Conservation (phyloP, 2,329 filamentous ascomycete genomes). For the Sporothrix curviconia region DNA sequence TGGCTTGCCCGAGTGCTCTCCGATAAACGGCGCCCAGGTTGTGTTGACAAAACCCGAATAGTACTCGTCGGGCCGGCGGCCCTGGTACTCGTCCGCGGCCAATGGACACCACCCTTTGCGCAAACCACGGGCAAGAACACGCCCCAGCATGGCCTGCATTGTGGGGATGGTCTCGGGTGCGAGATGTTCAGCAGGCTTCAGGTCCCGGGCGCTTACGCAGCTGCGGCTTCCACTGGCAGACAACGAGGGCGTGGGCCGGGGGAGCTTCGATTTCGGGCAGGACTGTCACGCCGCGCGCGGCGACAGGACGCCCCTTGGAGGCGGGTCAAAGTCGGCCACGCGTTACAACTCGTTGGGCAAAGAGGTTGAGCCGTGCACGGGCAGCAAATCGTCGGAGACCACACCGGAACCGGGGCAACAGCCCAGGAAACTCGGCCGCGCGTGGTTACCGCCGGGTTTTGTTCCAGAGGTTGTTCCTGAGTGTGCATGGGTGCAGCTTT, state of each 20-base stretch:
- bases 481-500: conserved; percentile 52
- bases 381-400: conserved; percentile 43
- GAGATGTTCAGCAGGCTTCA: conserved; percentile 50
- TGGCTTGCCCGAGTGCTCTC: conserved; percentile 33
- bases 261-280: conserved; percentile 56
- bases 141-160: conserved; percentile 46
- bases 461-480: conserved; percentile 50
- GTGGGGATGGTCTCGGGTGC: conserved; percentile 48
- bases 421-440: conserved; percentile 39
- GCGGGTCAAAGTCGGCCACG: conserved; percentile 41
- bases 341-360: conserved; percentile 55
- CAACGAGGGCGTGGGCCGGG: conserved; percentile 48
- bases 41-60: conserved; percentile 47
- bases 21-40: conserved; percentile 43
- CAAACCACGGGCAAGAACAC: conserved; percentile 51
- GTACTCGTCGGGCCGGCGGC: conserved; percentile 41
- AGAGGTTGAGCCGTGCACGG: too few species aligned
- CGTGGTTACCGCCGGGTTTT: conserved; percentile 44
- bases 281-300: conserved; percentile 48
- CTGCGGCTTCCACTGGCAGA: conserved; percentile 54
- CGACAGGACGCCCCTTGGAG: conserved; percentile 49
- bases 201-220: conserved; percentile 39
- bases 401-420: conserved; percentile 49
- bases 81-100: conserved; percentile 49
- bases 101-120: conserved; percentile 48